Evolutionary conservation across 768 basidiomycete species (phyloP).

Genomic region (Tricholoma bakamatsutake): DNA sequence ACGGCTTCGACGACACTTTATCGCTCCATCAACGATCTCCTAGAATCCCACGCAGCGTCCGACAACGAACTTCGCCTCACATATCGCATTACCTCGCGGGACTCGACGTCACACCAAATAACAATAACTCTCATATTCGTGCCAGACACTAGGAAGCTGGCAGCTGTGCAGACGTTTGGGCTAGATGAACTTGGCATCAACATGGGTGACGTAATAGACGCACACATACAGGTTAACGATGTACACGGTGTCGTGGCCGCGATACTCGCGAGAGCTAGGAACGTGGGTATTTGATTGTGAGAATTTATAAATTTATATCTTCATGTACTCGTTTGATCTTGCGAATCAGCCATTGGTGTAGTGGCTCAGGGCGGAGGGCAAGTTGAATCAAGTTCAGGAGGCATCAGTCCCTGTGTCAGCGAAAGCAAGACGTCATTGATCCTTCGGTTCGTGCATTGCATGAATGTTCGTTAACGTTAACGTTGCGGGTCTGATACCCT

Average conservation of each 20-base stretch:
- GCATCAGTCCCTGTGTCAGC: too few relatives aligned
- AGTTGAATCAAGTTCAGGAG: background rate
- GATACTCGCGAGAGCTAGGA: slow-evolving; percentile 43
- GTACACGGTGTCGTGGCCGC: slow-evolving; percentile 59
- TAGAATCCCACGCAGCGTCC: slow-evolving; percentile 51
- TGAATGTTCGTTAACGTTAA: too few relatives aligned
- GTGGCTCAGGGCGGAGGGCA: background rate
- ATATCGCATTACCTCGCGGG: slow-evolving; percentile 41
- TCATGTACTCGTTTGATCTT: background rate
- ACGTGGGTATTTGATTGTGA: background rate
- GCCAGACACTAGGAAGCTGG: slow-evolving; percentile 63
- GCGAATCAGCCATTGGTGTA: background rate
- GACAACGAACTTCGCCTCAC: slow-evolving; percentile 75
- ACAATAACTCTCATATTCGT: slow-evolving; percentile 59
- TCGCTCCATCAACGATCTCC: slow-evolving; percentile 52
- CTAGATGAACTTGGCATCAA: slow-evolving; percentile 48
- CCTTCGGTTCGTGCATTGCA: too few relatives aligned
- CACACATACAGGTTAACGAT: slow-evolving; percentile 59
- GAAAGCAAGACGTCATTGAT: too few relatives aligned
- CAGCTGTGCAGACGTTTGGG: slow-evolving; percentile 50
- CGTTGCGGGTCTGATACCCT: too few relatives aligned
- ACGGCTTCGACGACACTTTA: slow-evolving; percentile 64
- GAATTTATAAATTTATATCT: background rate
- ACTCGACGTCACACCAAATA: slow-evolving; percentile 28
- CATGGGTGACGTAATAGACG: slow-evolving; percentile 52